Base-by-base conservation (phyloP, 768 basidiomycete genomes). In the Termitomyces sp. region DNA sequence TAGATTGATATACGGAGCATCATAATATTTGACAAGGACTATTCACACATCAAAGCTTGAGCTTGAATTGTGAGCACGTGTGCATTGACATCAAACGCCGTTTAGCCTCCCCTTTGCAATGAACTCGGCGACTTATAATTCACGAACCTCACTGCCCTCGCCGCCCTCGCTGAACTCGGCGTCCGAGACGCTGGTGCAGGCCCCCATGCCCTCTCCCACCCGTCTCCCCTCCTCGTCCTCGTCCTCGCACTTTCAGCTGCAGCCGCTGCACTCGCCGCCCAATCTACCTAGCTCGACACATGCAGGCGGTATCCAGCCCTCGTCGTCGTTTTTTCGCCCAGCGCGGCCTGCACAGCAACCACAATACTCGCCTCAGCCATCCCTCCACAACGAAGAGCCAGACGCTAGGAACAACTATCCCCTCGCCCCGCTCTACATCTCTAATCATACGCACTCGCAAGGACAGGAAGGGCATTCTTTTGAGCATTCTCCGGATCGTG, bases 251-350 rank as follows among this genome's bases (percentile, higher is more conserved):
- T 63, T 61, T 33, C 60, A 54, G 14, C 52, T 47, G 28, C 56
- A 59, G 40, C 26, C 28, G 30, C 28, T 63, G 55, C 51, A 69
- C 43, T 61, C 66, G 7, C 60, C 54, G 36, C 63, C 69, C 50
- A 61, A 60, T 10, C 69, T 75, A 50, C 46, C 61, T 50, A 72
- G 74, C 56, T 68, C 81, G 1, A 86, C 87, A 0, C 87, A 91
- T 69, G 85, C 86, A 13, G 82, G 84, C 47, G 90, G 89, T 35
- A 88, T 92, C 20, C 84, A 86, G 57, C 89, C 92, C 16, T 85
- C 89, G 10, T 83, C 89, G 5, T 86, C 88, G 7, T 92, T 93
- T 75, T 92, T 92, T 67, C 83, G 79, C 23, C 88, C 89, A 4
- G 81, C 85, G 5, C 79, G 85, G 52, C 90, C 88, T 0, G 70